Conservation (phyloP, 2,329 filamentous ascomycete genomes). For the Fusarium paranaense region DNA sequence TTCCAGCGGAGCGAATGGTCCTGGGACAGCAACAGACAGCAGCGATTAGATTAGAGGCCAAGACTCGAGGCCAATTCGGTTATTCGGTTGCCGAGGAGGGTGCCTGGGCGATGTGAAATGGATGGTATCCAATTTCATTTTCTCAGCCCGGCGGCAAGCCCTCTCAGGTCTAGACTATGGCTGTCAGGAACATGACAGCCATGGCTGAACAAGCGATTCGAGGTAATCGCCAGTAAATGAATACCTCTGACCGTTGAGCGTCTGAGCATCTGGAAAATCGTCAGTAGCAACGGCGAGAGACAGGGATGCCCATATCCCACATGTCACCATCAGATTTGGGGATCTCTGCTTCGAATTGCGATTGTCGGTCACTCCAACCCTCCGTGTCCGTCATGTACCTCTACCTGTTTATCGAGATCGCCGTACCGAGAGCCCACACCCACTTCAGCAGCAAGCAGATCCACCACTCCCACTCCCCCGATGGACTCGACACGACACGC, state of each 20-base stretch:
- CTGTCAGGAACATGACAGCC: conserved; percentile 17
- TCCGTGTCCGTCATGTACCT: conserved; percentile 20
- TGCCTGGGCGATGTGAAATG: conserved; percentile 15
- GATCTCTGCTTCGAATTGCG: conserved; percentile 26
- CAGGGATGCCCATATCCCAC: conserved; percentile 22
- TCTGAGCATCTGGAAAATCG: not conserved
- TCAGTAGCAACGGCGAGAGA: not conserved
- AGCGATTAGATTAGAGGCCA: conserved; percentile 13
- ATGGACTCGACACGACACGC: conserved; percentile 32
- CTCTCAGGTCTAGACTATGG: conserved; percentile 7
- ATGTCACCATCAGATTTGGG: conserved; percentile 21
- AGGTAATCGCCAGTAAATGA: not conserved
- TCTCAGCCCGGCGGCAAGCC: conserved; percentile 29
- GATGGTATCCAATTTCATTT: conserved; percentile 36
- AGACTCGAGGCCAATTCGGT: conserved; percentile 30
- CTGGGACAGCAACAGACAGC: not conserved
- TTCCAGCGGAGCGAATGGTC: conserved; percentile 4
- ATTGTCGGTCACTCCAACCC: conserved; percentile 24
- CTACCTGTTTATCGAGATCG: conserved; percentile 35
- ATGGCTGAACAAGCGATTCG: not conserved
- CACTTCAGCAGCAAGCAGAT: conserved; percentile 8
- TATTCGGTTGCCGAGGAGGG: conserved; percentile 27
- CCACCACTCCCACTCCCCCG: conserved; percentile 4
- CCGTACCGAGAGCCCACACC: conserved; percentile 16
- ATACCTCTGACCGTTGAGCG: not conserved